phyloP scores from a whole-genome alignment of 768 basidiomycete species.

The Tephrocybe sp. region DNA sequence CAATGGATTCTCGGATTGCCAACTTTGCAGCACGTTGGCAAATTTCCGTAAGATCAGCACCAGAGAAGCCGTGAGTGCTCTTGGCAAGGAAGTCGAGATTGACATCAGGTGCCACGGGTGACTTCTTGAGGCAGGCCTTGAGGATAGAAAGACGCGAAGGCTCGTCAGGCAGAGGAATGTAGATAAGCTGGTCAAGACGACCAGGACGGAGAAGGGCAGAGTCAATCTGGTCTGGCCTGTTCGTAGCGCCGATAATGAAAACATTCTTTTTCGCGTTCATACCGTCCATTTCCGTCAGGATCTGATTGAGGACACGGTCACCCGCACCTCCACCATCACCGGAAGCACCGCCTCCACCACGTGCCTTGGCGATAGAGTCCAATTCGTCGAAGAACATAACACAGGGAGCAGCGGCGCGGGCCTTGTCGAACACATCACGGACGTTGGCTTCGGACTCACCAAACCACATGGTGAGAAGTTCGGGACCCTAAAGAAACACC shows the following conservation, averaged over 20 bases:
- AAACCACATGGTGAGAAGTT: conserved; percentile 99
- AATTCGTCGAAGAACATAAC: conserved; percentile 99
- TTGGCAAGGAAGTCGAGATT: conserved; percentile 86
- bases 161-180: conserved; percentile 98
- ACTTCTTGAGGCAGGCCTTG: conserved; percentile 88
- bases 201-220: conserved; percentile 92
- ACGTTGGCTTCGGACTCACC: conserved; percentile 99
- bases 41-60: conserved; percentile 99
- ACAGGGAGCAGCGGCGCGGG: conserved; percentile 97
- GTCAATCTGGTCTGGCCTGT: conserved; percentile 96
- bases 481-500: conserved; percentile 69
- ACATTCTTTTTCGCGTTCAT: conserved; percentile 99
- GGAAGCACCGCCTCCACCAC: conserved; percentile 76
- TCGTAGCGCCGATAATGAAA: conserved; percentile 97
- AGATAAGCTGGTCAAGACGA: conserved; percentile 98
- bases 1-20: conserved; percentile 94
- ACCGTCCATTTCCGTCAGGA: conserved; percentile 98
- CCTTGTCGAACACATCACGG: conserved; percentile 99
- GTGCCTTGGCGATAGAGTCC: conserved; percentile 97
- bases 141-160: conserved; percentile 89
- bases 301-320: conserved; percentile 96
- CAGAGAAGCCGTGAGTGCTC: conserved; percentile 96
- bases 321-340: conserved; percentile 97
- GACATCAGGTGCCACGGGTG: conserved; percentile 81
- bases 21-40: conserved; percentile 97